A percentile compares a stretch with the other conserved stretches of the same genome.
phyloP scores from a whole-genome alignment of 306 rosid species.

The Prunus armeniaca region DNA sequence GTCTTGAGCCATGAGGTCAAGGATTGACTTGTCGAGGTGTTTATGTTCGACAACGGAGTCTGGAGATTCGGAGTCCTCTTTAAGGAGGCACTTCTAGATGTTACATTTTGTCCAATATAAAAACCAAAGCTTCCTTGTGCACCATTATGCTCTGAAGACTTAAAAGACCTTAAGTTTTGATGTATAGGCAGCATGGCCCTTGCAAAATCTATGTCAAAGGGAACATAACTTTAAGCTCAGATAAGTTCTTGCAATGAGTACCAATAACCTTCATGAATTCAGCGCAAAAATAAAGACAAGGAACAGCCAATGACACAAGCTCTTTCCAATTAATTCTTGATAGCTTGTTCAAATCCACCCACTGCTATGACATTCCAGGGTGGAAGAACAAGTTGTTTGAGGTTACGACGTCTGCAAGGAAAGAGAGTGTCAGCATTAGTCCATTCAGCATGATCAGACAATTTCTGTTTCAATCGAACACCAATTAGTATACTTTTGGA shows the following conservation, averaged over 20 bases:
- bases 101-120: background rate
- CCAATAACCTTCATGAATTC: background rate
- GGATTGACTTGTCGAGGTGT: background rate
- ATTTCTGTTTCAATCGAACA: background rate
- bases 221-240: background rate
- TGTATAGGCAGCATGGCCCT: background rate
- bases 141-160: constrained; percentile 12
- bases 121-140: constrained; percentile 7
- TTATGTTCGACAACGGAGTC: background rate
- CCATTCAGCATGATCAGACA: background rate
- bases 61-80: background rate
- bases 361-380: background rate
- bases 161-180: constrained; percentile 18
- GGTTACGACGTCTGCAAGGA: constrained; percentile 20
- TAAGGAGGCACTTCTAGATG: constrained; percentile 14
- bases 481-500: background rate
- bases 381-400: constrained; percentile 35
- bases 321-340: constrained; percentile 20
- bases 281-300: background rate
- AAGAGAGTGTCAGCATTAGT: background rate
- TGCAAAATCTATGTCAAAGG: background rate
- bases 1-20: background rate
- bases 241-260: constrained; percentile 18
- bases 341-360: background rate
- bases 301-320: constrained; percentile 32